phyloP scores from a whole-genome alignment of 108 stramenopile genomes.

The Nannochloropsis oceanica region DNA sequence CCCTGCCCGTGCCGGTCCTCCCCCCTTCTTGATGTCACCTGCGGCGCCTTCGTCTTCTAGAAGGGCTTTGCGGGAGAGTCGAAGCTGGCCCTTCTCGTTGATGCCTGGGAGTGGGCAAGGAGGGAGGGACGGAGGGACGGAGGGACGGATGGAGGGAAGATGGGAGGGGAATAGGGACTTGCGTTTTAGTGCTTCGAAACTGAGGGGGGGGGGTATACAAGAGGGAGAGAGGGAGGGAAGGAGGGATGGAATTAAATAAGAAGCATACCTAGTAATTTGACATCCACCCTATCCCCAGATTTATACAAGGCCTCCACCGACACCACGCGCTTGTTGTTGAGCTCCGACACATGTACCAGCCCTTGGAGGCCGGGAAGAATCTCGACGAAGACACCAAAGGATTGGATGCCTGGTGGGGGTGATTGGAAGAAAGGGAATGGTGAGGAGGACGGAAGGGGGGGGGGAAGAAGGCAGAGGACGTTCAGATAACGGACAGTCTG shows the following conservation, averaged over 20 bases:
- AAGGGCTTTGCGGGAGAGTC: constrained; percentile 16
- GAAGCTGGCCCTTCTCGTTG: constrained; percentile 24
- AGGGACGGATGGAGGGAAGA: background rate
- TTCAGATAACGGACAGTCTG: too few species aligned
- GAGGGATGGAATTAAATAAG: background rate
- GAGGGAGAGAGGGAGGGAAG: background rate
- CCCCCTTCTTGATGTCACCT: background rate
- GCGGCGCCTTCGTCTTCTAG: constrained; percentile 1
- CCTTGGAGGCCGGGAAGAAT: constrained; percentile 29
- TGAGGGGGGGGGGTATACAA: too few species aligned
- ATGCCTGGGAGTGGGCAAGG: constrained; percentile 13
- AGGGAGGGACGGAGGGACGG: background rate
- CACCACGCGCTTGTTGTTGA: constrained; percentile 10
- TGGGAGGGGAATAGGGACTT: background rate
- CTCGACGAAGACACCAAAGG: constrained; percentile 33
- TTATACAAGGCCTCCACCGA: background rate
- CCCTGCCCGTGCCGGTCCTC: background rate
- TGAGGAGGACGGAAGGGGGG: background rate
- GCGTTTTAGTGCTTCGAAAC: background rate
- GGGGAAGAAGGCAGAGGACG: background rate
- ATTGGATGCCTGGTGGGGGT: constrained; percentile 6
- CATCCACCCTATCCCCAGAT: background rate
- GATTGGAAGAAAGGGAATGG: background rate
- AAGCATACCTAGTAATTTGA: background rate
- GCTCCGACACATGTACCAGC: constrained; percentile 31